A percentile compares a stretch with the other conserved stretches of the same genome.
These are phyloP conservation scores for Hypoxylon sp. DNA, from an alignment of 2,329 filamentous ascomycete species.

Conservation along the genomic window DNA sequence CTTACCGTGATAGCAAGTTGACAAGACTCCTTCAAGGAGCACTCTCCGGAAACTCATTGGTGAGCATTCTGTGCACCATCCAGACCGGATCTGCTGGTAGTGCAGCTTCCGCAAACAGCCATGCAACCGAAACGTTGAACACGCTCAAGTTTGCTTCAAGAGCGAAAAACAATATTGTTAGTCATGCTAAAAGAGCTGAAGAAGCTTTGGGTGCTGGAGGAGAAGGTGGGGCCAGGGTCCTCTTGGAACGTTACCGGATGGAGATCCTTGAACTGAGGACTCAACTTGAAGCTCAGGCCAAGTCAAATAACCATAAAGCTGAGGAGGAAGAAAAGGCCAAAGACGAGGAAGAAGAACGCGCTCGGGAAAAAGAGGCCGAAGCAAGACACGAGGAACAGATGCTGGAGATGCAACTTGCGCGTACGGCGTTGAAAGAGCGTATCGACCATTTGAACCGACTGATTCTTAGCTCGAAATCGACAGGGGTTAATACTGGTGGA, in stretches of 20 bases:
- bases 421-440: constrained; percentile 95
- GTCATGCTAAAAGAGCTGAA: constrained; percentile 94
- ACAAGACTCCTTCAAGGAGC: constrained; percentile 93
- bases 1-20: constrained; percentile 97
- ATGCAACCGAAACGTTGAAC: constrained; percentile 91
- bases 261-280: constrained; percentile 87
- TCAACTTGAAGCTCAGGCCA: constrained; percentile 88
- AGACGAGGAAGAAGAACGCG: constrained; percentile 80
- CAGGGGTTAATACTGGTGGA: constrained; percentile 87
- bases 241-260: constrained; percentile 93
- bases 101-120: constrained; percentile 77
- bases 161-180: constrained; percentile 98
- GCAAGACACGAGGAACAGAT: constrained; percentile 96
- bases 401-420: constrained; percentile 96
- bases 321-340: constrained; percentile 74
- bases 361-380: constrained; percentile 83
- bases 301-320: constrained; percentile 73
- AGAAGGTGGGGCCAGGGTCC: constrained; percentile 88
- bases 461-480: constrained; percentile 95
- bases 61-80: constrained; percentile 98
- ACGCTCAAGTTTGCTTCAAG: constrained; percentile 97
- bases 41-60: constrained; percentile 91
- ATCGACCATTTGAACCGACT: constrained; percentile 97
- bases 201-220: constrained; percentile 85
- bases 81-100: constrained; percentile 86